Percentiles rank a stretch among this genome's conserved stretches.
phyloP scores from a whole-genome alignment of 228 moss, liverwort and hornwort species.

The Sphagnum fallax region DNA sequence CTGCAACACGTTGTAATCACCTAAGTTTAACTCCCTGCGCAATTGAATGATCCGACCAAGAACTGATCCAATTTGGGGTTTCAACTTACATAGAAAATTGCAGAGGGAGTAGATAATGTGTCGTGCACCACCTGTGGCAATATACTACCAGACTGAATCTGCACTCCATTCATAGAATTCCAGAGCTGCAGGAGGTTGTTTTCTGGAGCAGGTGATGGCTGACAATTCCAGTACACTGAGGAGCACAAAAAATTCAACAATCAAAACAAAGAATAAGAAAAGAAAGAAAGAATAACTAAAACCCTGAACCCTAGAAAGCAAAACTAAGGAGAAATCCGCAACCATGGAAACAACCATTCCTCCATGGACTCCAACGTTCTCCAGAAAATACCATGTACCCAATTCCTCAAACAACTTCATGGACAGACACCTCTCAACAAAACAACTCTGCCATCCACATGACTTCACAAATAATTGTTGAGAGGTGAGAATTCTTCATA shows the following conservation, averaged over 20 bases:
- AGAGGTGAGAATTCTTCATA: constrained; percentile 9
- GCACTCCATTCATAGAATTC: constrained; percentile 45
- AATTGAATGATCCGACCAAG: too few relatives aligned
- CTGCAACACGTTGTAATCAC: too few relatives aligned
- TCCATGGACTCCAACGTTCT: too few relatives aligned
- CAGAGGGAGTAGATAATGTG: constrained; percentile 42
- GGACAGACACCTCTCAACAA: not conserved
- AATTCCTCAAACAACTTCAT: too few relatives aligned
- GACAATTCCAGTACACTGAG: constrained; percentile 86
- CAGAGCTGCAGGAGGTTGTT: constrained; percentile 50
- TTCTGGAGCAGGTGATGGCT: constrained; percentile 36
- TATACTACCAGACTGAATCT: constrained; percentile 49
- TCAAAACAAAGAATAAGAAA: too few relatives aligned
- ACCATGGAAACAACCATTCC: too few relatives aligned
- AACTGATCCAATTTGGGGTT: too few relatives aligned
- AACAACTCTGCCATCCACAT: not conserved
- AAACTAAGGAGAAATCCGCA: too few relatives aligned
- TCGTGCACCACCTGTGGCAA: constrained; percentile 65
- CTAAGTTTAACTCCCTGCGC: too few relatives aligned
- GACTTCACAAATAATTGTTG: not conserved
- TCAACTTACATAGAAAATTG: constrained; percentile 50
- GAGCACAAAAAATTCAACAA: not conserved
- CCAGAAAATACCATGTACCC: too few relatives aligned
- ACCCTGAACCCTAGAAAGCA: too few relatives aligned
- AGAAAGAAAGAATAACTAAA: too few relatives aligned